A percentile compares a stretch with the other conserved stretches of the same genome.
Evolutionary conservation across 2,329 filamentous ascomycete species (phyloP).

Genomic region (Aspergillus pseudoviridinutans): DNA sequence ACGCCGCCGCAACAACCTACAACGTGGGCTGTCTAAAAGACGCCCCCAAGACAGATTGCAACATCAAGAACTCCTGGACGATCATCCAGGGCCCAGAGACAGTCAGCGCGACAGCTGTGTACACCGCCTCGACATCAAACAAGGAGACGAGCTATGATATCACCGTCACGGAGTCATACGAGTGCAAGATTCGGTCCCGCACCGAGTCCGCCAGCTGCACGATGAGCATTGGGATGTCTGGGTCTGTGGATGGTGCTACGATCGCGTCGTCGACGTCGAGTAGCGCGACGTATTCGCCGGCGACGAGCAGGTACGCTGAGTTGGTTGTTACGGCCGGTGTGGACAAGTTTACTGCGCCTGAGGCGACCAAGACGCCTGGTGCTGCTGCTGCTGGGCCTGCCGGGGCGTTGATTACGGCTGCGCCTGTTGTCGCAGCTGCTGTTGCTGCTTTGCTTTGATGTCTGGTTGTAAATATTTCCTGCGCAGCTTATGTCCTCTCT

Average conservation of each 20-base stretch:
- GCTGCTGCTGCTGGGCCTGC: conserved; percentile 12
- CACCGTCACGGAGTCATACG: conserved; percentile 15
- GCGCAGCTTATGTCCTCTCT: too few relatives aligned
- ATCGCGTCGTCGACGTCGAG: background rate
- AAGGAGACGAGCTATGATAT: conserved; percentile 8
- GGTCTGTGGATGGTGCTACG: conserved; percentile 1
- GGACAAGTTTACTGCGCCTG: conserved; percentile 13
- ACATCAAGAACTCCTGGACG: conserved; percentile 17
- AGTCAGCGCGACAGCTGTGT: conserved; percentile 15
- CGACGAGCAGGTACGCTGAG: conserved; percentile 1
- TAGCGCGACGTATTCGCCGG: background rate
- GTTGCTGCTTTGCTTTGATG: conserved; percentile 14
- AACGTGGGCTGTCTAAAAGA: conserved; percentile 17
- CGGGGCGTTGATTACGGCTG: conserved; percentile 19
- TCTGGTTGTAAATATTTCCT: background rate
- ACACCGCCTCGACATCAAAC: conserved; percentile 12
- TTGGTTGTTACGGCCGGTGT: conserved; percentile 20
- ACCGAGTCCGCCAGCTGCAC: conserved; percentile 17
- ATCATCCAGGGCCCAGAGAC: conserved; percentile 22
- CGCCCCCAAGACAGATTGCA: conserved; percentile 21
- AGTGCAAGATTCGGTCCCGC: conserved; percentile 15
- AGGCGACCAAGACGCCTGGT: conserved; percentile 16
- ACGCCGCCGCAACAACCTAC: conserved; percentile 20
- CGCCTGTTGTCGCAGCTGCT: conserved; percentile 21
- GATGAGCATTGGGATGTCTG: conserved; percentile 11